phyloP scores from a whole-genome alignment of 2,329 filamentous ascomycete genomes.

The Neonectria ditissima region DNA sequence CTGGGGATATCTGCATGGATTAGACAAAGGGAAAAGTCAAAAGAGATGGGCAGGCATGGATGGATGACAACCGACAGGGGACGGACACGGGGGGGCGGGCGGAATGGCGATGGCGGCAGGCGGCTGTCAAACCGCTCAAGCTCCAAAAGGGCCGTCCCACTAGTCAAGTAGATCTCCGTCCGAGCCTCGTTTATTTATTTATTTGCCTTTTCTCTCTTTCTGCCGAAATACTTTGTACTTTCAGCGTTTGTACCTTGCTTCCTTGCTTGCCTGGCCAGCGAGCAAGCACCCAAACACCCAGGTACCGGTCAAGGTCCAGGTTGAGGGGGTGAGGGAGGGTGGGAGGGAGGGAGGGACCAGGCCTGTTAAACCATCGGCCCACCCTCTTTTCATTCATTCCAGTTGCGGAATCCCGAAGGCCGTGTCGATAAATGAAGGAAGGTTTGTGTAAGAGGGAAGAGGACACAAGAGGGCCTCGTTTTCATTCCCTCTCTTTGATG shows the following conservation, averaged over 20 bases:
- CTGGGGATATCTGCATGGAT: conserved; percentile 13
- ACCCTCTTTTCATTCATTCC: conserved; percentile 39
- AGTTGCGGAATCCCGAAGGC: conserved; percentile 45
- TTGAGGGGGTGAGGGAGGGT: no score
- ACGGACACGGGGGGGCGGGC: conserved; percentile 39
- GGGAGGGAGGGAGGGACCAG: conserved; percentile 31
- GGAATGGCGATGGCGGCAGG: conserved; percentile 43
- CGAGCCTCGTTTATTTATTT: neutral
- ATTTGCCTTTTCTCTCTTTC: no score
- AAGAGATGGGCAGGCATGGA: conserved; percentile 38
- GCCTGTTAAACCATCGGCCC: conserved; percentile 32
- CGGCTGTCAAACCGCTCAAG: conserved; percentile 41
- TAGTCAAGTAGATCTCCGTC: conserved; percentile 41
- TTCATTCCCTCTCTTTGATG: neutral
- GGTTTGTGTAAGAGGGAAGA: conserved; percentile 7
- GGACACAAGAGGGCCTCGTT: no score
- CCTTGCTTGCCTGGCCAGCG: no score
- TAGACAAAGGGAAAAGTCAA: conserved; percentile 26
- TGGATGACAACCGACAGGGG: conserved; percentile 28
- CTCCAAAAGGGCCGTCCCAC: conserved; percentile 47
- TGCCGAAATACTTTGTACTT: no score
- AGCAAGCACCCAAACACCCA: no score
- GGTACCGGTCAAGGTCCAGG: conserved; percentile 31
- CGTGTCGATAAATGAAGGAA: conserved; percentile 25
- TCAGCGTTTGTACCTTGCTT: neutral